A percentile compares a stretch with the other conserved stretches of the same genome.
Evolutionary conservation across 2,329 filamentous ascomycete genomes (phyloP).

Genomic region (Fusarium sp.): DNA sequence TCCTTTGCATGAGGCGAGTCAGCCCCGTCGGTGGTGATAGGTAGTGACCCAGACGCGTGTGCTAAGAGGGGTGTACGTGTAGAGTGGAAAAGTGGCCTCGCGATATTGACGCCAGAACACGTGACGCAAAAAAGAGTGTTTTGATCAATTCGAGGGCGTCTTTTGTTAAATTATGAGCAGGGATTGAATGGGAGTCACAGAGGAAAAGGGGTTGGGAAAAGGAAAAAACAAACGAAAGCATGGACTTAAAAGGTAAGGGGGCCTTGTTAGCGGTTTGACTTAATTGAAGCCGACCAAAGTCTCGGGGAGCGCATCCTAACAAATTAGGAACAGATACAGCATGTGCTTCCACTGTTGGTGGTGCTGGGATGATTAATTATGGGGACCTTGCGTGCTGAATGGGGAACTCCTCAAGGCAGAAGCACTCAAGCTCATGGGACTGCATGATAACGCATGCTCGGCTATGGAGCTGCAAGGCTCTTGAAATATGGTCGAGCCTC

Average conservation of each 20-base stretch:
- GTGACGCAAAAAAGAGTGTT: slow-evolving; percentile 17
- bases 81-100: neutral
- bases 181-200: slow-evolving; percentile 22
- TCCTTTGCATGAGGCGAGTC: slow-evolving; percentile 34
- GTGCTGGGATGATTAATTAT: slow-evolving; percentile 19
- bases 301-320: slow-evolving; percentile 4
- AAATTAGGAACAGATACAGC: slow-evolving; percentile 2
- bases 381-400: slow-evolving; percentile 11
- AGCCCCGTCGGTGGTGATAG: slow-evolving; percentile 36
- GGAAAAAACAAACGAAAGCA: neutral
- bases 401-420: slow-evolving; percentile 41
- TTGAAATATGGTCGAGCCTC: slow-evolving; percentile 21
- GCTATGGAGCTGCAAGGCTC: slow-evolving; percentile 38
- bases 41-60: slow-evolving; percentile 32
- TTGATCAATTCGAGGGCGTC: slow-evolving; percentile 14
- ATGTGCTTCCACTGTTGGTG: slow-evolving; percentile 3
- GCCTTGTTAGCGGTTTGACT: slow-evolving; percentile 14
- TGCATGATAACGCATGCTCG: slow-evolving; percentile 40
- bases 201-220: slow-evolving; percentile 25
- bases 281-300: slow-evolving; percentile 12
- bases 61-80: slow-evolving; percentile 13
- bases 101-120: slow-evolving; percentile 26
- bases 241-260: slow-evolving; percentile 19
- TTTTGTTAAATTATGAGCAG: slow-evolving; percentile 4
- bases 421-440: slow-evolving; percentile 36